Conservation (phyloP, 2,329 filamentous ascomycete species). For the Ramichloridium luteum region DNA sequence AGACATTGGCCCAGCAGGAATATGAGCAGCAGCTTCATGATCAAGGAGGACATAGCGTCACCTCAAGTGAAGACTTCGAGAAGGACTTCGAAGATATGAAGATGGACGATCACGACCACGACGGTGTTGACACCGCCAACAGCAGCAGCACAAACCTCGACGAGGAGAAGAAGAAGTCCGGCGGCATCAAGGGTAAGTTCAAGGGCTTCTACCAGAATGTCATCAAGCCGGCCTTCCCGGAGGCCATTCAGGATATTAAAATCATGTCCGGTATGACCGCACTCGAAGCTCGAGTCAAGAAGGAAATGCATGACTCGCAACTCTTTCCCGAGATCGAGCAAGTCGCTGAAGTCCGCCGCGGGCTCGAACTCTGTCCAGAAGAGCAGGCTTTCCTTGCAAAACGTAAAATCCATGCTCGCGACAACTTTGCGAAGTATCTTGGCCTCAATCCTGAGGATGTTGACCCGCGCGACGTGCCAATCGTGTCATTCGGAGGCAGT, state of each 20-base stretch:
- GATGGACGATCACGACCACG: conserved; percentile 4
- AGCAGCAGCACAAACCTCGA: conserved; percentile 2
- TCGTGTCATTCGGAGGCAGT: conserved; percentile 22
- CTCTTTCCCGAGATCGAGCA: conserved; percentile 20
- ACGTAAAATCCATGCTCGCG: conserved; percentile 14
- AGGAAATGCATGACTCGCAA: conserved; percentile 18
- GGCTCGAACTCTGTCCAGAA: conserved; percentile 19
- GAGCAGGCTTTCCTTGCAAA: conserved; percentile 18
- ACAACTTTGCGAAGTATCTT: conserved; percentile 22
- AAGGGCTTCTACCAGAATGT: conserved; percentile 15
- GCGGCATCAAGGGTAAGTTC: conserved; percentile 11
- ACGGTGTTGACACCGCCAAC: not conserved
- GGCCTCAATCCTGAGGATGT: conserved; percentile 18
- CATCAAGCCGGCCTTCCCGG: conserved; percentile 17
- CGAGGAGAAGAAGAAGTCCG: conserved; percentile 6
- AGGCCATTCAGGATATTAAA: conserved; percentile 19
- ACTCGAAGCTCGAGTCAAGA: conserved; percentile 17
- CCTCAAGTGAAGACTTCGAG: conserved; percentile 7
- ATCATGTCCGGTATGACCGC: conserved; percentile 18
- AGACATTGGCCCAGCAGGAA: conserved; percentile 9
- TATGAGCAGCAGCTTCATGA: conserved; percentile 10
- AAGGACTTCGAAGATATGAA: conserved; percentile 7
- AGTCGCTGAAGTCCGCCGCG: conserved; percentile 20
- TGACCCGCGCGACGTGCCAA: conserved; percentile 22
- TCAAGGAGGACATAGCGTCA: conserved; percentile 5